phyloP scores from a whole-genome alignment of 2,329 filamentous ascomycete species.

The Fusarium sp. region DNA sequence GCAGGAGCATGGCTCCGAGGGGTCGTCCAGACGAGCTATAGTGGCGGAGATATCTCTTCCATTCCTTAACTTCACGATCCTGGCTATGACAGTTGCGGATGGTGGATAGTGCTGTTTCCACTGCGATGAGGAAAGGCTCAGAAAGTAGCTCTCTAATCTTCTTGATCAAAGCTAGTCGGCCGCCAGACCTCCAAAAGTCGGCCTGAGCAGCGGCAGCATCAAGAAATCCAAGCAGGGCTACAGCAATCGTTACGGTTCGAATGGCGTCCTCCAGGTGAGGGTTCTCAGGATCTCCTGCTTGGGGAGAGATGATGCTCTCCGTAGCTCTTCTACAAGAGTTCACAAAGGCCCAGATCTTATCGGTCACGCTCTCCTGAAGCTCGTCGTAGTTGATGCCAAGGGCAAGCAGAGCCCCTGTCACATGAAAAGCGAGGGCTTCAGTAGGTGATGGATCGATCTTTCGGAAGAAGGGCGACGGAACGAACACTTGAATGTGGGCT shows the following conservation, averaged over 20 bases:
- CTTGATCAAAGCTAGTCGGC: conserved; percentile 81
- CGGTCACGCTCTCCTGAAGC: conserved; percentile 76
- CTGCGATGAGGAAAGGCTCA: conserved; percentile 85
- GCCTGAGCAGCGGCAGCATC: conserved; percentile 84
- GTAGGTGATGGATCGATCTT: conserved; percentile 90
- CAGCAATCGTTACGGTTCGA: conserved; percentile 80
- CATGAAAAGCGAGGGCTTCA: conserved; percentile 84
- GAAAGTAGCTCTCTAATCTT: conserved; percentile 82
- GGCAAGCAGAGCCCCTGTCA: conserved; percentile 85
- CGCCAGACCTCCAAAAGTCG: conserved; percentile 84
- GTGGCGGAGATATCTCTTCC: conserved; percentile 88
- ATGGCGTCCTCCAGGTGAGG: conserved; percentile 77
- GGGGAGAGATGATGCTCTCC: conserved; percentile 67
- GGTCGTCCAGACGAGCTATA: conserved; percentile 86
- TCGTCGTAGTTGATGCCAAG: conserved; percentile 81
- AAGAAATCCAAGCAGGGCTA: conserved; percentile 92
- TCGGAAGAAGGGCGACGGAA: conserved; percentile 85
- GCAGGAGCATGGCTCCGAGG: conserved; percentile 90
- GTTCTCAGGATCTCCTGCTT: conserved; percentile 69
- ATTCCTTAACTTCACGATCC: conserved; percentile 80
- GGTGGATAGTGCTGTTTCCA: conserved; percentile 92
- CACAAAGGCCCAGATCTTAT: conserved; percentile 80
- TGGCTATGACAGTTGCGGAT: conserved; percentile 83
- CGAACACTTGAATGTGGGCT: conserved; percentile 83
- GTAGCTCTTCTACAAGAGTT: conserved; percentile 77